Percentiles rank a stretch among this genome's conserved stretches.
phyloP scores from a whole-genome alignment of 768 basidiomycete species.

The Lactarius indigo region DNA sequence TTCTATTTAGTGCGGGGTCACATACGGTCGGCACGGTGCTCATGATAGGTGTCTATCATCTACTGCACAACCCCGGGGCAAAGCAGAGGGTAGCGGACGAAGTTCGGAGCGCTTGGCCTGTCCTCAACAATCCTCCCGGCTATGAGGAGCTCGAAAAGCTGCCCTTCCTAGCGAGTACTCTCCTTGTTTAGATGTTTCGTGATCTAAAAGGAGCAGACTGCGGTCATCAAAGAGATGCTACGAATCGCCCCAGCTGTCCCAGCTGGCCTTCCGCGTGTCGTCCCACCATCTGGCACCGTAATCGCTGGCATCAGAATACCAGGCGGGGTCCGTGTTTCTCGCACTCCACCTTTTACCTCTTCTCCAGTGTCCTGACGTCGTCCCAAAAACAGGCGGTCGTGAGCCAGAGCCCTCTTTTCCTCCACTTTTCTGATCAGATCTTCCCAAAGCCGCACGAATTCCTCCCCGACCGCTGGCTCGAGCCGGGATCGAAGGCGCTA shows the following conservation, averaged over 20 bases:
- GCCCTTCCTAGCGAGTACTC: constrained; percentile 15
- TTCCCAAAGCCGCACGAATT: constrained; percentile 21
- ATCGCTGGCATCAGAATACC: constrained; percentile 16
- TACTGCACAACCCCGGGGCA: constrained; percentile 4
- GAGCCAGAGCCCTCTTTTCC: constrained; percentile 20
- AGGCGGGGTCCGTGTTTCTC: constrained; percentile 15
- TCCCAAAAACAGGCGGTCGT: constrained; percentile 5
- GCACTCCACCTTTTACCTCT: background rate
- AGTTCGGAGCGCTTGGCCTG: constrained; percentile 10
- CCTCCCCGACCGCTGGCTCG: constrained; percentile 26
- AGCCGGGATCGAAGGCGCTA: constrained; percentile 7
- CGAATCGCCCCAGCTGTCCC: constrained; percentile 4
- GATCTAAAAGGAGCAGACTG: constrained; percentile 5
- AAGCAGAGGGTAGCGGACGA: constrained; percentile 11
- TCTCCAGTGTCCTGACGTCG: background rate
- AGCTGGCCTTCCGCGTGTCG: constrained; percentile 13
- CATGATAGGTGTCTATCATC: constrained; percentile 10
- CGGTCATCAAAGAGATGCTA: constrained; percentile 18
- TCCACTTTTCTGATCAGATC: constrained; percentile 15
- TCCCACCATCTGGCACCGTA: constrained; percentile 12
- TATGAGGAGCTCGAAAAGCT: constrained; percentile 19
- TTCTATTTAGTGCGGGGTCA: constrained; percentile 16
- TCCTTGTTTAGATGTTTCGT: background rate
- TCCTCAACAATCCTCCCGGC: constrained; percentile 6
- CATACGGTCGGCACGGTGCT: constrained; percentile 18